Evolutionary conservation across 129 eudicot genomes (phyloP).

Genomic region (Artemisia annua): DNA sequence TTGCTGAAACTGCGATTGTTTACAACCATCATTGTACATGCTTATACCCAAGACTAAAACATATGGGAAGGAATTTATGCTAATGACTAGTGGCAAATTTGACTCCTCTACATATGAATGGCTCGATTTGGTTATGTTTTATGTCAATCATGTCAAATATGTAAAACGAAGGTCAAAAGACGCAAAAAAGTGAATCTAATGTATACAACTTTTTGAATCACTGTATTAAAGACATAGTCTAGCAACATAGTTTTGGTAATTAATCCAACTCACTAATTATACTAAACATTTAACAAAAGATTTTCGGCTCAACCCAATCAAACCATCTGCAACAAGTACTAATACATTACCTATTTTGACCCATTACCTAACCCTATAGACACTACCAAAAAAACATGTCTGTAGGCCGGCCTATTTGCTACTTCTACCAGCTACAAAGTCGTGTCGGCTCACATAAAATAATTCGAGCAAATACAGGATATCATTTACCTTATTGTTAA

Average conservation of each 20-base stretch:
- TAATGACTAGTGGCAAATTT: background rate
- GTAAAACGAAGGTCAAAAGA: background rate
- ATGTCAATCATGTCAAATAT: background rate
- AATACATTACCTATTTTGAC: background rate
- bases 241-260: no score
- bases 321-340: background rate
- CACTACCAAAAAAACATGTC: no score
- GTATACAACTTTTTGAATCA: no score
- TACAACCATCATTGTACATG: no score
- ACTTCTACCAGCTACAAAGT: background rate
- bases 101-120: background rate
- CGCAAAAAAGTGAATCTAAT: no score
- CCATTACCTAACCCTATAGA: background rate
- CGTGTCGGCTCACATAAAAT: no score
- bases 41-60: background rate
- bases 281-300: no score
- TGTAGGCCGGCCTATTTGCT: background rate
- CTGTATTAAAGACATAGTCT: no score
- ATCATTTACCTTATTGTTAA: conserved; percentile 67
- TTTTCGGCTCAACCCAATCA: background rate
- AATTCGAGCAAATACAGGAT: background rate
- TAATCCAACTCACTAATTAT: no score
- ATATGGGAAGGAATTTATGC: background rate
- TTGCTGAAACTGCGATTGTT: no score
- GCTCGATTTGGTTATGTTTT: background rate